Evolutionary conservation across 2,329 filamentous ascomycete genomes (phyloP).

Genomic region (Waltergamsia citrina): DNA sequence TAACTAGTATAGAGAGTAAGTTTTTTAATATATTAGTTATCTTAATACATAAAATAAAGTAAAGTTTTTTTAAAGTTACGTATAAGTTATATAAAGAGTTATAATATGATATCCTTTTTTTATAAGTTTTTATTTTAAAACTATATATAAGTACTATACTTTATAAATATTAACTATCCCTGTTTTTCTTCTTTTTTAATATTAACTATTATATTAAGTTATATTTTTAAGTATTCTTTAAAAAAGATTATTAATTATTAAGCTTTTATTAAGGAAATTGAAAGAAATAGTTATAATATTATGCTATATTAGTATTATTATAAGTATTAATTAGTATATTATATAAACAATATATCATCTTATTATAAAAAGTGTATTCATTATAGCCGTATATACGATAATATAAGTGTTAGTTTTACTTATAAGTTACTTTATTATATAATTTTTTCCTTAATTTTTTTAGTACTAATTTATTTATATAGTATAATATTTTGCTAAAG

Average conservation of each 20-base stretch:
- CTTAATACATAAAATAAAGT: too few relatives aligned
- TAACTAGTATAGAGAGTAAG: too few relatives aligned
- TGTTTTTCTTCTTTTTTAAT: too few relatives aligned
- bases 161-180: neutral
- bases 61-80: neutral
- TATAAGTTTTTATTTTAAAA: neutral
- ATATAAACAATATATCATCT: neutral
- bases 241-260: neutral
- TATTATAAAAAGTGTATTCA: neutral
- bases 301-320: neutral
- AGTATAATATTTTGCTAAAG: conserved; percentile 4
- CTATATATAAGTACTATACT: neutral
- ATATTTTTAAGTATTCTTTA: neutral
- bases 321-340: neutral
- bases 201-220: too few relatives aligned
- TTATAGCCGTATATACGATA: neutral
- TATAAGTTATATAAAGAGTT: conserved; percentile 2
- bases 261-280: neutral
- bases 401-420: neutral
- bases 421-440: neutral
- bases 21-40: too few relatives aligned
- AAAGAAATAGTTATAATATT: neutral
- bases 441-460: neutral
- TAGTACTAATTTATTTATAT: too few relatives aligned
- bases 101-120: conserved; percentile 2